phyloP scores from a whole-genome alignment of 202 grass and related monocot genomes.

The Digitaria exilis region DNA sequence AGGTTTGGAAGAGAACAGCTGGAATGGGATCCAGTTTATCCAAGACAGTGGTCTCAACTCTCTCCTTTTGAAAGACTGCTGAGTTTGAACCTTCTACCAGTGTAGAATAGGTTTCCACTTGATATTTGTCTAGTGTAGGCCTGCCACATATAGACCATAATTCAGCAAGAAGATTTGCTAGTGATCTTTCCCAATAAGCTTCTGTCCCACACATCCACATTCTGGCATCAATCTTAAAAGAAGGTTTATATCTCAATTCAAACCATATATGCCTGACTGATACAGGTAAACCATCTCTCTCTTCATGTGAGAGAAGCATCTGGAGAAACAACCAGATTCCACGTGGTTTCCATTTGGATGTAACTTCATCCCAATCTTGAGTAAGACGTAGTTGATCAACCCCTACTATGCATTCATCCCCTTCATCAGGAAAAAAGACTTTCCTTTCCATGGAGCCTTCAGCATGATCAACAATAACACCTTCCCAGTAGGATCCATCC shows the following conservation, averaged over 20 bases:
- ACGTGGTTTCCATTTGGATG: conserved; percentile 58
- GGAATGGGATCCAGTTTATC: conserved; percentile 37
- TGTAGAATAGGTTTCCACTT: conserved; percentile 6
- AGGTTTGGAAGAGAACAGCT: conserved; percentile 31
- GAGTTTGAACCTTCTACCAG: conserved; percentile 13
- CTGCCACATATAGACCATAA: conserved; percentile 46
- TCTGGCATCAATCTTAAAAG: conserved; percentile 44
- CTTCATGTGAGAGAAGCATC: conserved; percentile 53
- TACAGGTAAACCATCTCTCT: conserved; percentile 52
- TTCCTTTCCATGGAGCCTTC: conserved; percentile 46
- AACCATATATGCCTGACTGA: conserved; percentile 76
- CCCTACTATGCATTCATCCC: conserved; percentile 51
- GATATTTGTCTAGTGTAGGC: conserved; percentile 28
- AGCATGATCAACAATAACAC: conserved; percentile 64
- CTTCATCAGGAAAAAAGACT: conserved; percentile 78
- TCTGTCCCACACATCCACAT: conserved; percentile 58
- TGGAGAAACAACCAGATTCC: conserved; percentile 75
- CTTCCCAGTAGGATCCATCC: conserved; percentile 78
- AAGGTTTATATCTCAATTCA: conserved; percentile 49
- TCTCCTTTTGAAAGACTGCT: conserved; percentile 16
- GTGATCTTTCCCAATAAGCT: conserved; percentile 51
- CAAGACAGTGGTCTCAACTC: conserved; percentile 24
- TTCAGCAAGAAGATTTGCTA: conserved; percentile 44
- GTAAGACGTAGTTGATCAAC: conserved; percentile 56
- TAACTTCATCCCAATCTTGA: conserved; percentile 72